A percentile compares a stretch with the other conserved stretches of the same genome.
Evolutionary conservation across 2,329 filamentous ascomycete species (phyloP).

Genomic region (Cadophora sp.): DNA sequence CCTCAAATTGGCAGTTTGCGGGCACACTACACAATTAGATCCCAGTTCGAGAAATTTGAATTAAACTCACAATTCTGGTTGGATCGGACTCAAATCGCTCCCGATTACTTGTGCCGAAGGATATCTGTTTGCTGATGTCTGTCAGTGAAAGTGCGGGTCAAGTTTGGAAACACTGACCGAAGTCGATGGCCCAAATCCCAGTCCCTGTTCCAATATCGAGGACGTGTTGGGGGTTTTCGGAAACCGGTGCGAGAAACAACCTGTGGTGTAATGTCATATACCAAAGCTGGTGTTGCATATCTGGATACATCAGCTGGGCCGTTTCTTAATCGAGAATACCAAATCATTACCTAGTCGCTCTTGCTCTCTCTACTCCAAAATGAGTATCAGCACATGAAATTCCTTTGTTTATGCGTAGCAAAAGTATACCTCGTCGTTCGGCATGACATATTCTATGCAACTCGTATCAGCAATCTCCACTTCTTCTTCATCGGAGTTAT

Average conservation of each 20-base stretch:
- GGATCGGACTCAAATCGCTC: conserved; percentile 43
- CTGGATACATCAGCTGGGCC: conserved; percentile 12
- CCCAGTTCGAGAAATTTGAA: background rate
- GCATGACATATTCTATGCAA: conserved; percentile 22
- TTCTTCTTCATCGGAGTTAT: background rate
- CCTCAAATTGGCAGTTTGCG: conserved; percentile 65
- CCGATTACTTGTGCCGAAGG: conserved; percentile 42
- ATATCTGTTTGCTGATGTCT: conserved; percentile 29
- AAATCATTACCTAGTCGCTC: conserved; percentile 18
- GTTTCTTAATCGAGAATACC: no score
- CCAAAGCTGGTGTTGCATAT: conserved; percentile 42
- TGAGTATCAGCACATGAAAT: background rate
- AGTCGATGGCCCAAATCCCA: conserved; percentile 50
- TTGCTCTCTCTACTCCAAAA: conserved; percentile 16
- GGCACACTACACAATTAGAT: conserved; percentile 50
- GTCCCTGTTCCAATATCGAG: conserved; percentile 41
- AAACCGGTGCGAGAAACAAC: conserved; percentile 29
- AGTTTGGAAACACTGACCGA: conserved; percentile 35
- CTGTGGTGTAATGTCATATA: conserved; percentile 29
- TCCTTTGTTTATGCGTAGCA: no score
- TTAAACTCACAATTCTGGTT: conserved; percentile 46
- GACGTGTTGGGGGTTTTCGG: conserved; percentile 38
- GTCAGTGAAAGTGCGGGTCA: background rate
- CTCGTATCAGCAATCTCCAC: background rate
- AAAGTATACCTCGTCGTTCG: conserved; percentile 25